Conservation (phyloP, 2,329 filamentous ascomycete genomes). For the Aureobasidium zeae region DNA sequence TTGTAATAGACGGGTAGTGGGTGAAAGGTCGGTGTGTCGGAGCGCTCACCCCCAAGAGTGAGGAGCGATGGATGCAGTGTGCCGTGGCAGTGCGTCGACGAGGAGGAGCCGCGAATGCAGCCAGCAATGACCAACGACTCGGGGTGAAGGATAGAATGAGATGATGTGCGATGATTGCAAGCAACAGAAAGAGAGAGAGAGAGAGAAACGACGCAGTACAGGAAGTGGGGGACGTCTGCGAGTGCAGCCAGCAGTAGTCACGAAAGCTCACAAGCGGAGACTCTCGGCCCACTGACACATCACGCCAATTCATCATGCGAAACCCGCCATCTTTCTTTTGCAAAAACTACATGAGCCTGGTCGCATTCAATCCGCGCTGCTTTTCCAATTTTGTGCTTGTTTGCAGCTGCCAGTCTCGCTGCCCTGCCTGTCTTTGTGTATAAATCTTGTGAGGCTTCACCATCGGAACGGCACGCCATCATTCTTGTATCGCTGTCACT, state of each 20-base stretch:
- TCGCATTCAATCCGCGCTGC: background rate
- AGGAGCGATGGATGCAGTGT: constrained; percentile 7
- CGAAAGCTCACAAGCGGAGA: constrained; percentile 10
- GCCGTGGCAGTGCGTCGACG: no score
- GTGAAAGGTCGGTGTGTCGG: no score
- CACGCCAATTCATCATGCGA: constrained; percentile 15
- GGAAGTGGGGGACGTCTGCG: constrained; percentile 7
- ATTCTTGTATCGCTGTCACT: no score
- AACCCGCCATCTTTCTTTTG: constrained; percentile 10
- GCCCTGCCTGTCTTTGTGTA: constrained; percentile 4
- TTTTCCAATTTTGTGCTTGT: background rate
- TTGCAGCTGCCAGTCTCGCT: background rate
- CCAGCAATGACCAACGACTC: constrained; percentile 11
- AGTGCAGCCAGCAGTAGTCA: no score
- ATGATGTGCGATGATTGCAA: background rate
- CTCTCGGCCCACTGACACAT: constrained; percentile 15
- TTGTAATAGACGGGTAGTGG: background rate
- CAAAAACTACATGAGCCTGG: background rate
- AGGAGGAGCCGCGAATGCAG: constrained; percentile 2
- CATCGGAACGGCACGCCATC: no score
- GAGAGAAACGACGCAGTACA: no score
- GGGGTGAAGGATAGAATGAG: constrained; percentile 4
- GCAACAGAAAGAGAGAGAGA: constrained; percentile 3
- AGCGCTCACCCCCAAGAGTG: constrained; percentile 9
- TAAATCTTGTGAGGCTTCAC: no score